Conservation (phyloP, 441 rosid species). For the Aleurites moluccanus region DNA sequence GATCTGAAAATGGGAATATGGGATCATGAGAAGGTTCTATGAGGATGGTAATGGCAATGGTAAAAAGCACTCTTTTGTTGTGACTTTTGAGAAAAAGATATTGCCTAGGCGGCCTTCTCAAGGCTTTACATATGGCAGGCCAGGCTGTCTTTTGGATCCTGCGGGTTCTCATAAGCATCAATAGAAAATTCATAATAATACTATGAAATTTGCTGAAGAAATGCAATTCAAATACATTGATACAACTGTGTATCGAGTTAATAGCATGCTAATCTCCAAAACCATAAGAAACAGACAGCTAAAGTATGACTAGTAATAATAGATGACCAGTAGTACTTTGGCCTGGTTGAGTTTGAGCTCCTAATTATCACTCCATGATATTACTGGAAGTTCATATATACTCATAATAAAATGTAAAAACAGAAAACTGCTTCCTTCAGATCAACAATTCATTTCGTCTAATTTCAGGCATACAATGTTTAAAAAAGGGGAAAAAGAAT, state of each 20-base stretch:
- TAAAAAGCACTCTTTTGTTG: background rate
- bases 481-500: background rate
- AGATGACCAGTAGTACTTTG: background rate
- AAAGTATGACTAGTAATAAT: background rate
- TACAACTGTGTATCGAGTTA: no score
- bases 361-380: background rate
- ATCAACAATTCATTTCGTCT: background rate
- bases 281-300: background rate
- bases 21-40: background rate
- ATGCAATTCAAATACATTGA: background rate
- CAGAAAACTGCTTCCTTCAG: background rate
- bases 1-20: background rate
- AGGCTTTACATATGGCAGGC: constrained; percentile 11
- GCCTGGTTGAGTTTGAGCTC: background rate
- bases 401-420: background rate
- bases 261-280: background rate
- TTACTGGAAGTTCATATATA: background rate
- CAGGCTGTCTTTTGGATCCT: background rate
- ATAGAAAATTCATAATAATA: background rate
- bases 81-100: background rate
- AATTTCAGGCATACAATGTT: background rate
- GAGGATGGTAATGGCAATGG: background rate
- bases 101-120: constrained; percentile 4
- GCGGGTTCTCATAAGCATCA: no score
- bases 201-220: background rate